Evolutionary conservation across 2,329 filamentous ascomycete species (phyloP).

Genomic region (Diaporthe caulivora): DNA sequence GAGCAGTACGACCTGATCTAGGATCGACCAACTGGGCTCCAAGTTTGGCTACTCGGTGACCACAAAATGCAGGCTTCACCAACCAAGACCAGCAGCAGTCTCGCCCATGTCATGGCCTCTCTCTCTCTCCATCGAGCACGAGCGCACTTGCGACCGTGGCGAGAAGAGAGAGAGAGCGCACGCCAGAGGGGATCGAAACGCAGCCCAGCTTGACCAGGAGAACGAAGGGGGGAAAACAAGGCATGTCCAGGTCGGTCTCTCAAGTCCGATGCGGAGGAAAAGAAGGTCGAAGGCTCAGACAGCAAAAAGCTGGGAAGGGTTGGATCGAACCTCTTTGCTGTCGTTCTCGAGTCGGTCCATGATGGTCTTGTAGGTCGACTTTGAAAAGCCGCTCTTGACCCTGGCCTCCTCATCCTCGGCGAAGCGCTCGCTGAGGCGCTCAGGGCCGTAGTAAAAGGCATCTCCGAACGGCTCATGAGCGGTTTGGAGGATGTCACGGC

Average conservation of each 20-base stretch:
- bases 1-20: slow-evolving; percentile 20
- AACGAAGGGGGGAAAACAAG: background rate
- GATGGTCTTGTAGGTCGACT: slow-evolving; percentile 81
- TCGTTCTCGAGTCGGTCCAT: slow-evolving; percentile 81
- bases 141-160: slow-evolving; percentile 19
- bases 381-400: slow-evolving; percentile 72
- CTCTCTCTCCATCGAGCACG: background rate
- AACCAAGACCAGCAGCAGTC: background rate
- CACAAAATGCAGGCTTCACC: background rate
- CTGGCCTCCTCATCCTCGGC: slow-evolving; percentile 72
- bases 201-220: slow-evolving; percentile 5
- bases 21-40: slow-evolving; percentile 29
- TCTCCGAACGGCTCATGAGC: slow-evolving; percentile 98
- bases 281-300: slow-evolving; percentile 41
- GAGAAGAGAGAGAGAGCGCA: background rate
- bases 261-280: slow-evolving; percentile 26
- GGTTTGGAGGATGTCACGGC: slow-evolving; percentile 82
- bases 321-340: slow-evolving; percentile 75
- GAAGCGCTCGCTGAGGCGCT: slow-evolving; percentile 85
- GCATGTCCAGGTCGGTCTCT: background rate
- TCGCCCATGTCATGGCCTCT: background rate
- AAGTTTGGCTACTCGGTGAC: slow-evolving; percentile 4
- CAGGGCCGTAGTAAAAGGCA: slow-evolving; percentile 95
- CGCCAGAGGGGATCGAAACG: background rate
- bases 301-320: slow-evolving; percentile 34